Evolutionary conservation across 2,329 filamentous ascomycete species (phyloP), one percentile per base, ranked within the genome.

Genomic region (Colletotrichum echinochloae): DNA sequence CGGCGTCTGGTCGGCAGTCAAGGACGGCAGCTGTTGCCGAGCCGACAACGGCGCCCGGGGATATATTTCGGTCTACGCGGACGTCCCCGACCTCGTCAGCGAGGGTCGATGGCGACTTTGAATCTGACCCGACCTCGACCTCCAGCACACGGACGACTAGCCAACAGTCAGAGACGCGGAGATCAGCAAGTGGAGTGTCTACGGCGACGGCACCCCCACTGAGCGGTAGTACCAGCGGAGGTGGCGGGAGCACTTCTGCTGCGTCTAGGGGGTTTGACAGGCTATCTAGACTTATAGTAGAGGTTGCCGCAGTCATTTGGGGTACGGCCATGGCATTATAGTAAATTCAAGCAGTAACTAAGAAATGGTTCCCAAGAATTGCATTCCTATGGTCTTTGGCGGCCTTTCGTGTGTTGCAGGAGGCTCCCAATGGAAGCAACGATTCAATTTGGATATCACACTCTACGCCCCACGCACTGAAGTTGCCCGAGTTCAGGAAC

Each of bases 191-290:
- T 48, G n/a, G n/a, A 48, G 44, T 2, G 11, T 48, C 41, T 44
- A n/a, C 37, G 37, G 37, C 37, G 37, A 39, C 37, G 9, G 37
- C 37, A 16, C 7, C 37, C 3, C 12, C 12, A 7, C 37, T 12
- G 37, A 16, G 37, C 14, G 12, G 37, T 39, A 12, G 9, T 39
- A 11, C 6, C 1, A 16, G 37, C 14, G 37, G 37, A 39, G 12
- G 6, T 16, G 37, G 12, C 37, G 37, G 37, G 37, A 9, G 37
- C 37, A 8, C 7, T n/a, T 48, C 44, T 26, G 44, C 44, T 14
- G n/a, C 44, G 3, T 9, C 1, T 1, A 6, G 44, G 0, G 44
- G n/a, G 1, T 6, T 14, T 9, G 1, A 14, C 44, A 48, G 4
- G 44, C 1, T 48, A 14, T 14, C 44, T 14, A 14, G 3, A n/a